Conservation (phyloP, 768 basidiomycete species). For the Boletellus ananas region DNA sequence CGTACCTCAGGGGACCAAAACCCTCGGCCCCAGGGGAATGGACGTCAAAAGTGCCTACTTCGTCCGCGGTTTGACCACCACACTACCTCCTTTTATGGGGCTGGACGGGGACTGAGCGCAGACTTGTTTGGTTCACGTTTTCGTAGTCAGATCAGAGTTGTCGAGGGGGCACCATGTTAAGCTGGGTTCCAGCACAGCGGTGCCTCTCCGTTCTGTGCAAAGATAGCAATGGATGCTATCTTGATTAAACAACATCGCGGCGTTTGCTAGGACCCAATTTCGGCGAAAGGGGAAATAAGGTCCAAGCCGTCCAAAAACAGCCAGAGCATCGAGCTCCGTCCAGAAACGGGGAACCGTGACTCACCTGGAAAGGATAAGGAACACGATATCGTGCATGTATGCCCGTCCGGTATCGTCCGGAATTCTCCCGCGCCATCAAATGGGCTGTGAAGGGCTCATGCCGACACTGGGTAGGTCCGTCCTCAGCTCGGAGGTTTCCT, state of each 20-base stretch:
- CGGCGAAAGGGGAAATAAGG: constrained; percentile 4
- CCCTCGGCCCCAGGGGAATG: constrained; percentile 29
- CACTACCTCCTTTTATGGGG: constrained; percentile 20
- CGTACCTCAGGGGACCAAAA: constrained; percentile 6
- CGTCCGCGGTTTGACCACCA: constrained; percentile 21
- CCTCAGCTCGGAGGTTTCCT: constrained; percentile 6
- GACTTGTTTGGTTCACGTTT: constrained; percentile 7
- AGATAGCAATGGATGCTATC: constrained; percentile 1
- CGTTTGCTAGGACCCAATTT: constrained; percentile 3
- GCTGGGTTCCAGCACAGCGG: constrained; percentile 3
- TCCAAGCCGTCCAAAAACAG: neutral
- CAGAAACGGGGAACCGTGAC: constrained; percentile 2
- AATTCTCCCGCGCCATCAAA: constrained; percentile 12
- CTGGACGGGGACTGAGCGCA: constrained; percentile 5
- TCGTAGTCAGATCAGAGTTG: constrained; percentile 23
- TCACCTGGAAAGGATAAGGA: neutral
- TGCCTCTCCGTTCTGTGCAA: constrained; percentile 1
- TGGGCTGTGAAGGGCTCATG: constrained; percentile 4
- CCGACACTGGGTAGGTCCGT: neutral
- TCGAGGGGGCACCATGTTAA: constrained; percentile 14
- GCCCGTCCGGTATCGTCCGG: constrained; percentile 20
- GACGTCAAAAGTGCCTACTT: constrained; percentile 2
- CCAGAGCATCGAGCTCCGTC: neutral
- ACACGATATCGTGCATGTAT: neutral
- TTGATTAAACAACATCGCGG: constrained; percentile 16